A percentile compares a stretch with the other conserved stretches of the same genome.
Conservation (phyloP, 225 moss, liverwort and hornwort species). For the Pseudoscleropodium purum region DNA sequence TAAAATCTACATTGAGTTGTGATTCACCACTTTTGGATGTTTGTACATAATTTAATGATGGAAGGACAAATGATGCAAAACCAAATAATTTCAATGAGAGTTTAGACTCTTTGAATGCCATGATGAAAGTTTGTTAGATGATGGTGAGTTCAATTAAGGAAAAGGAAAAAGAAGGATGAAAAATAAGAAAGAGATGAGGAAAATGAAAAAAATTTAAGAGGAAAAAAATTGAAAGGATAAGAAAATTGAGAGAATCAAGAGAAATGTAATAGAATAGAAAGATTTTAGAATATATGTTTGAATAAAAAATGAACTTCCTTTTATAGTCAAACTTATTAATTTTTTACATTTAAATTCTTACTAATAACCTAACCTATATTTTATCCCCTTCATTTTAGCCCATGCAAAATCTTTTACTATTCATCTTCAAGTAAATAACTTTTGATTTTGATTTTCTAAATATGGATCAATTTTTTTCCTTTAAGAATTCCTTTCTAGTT, state of each 20-base stretch:
- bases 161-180: not conserved
- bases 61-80: not conserved
- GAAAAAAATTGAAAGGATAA: too few species aligned
- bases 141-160: not conserved
- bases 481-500: accelerated
- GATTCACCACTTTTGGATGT: not conserved
- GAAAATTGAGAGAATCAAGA: too few species aligned
- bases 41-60: too few species aligned
- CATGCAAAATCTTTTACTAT: not conserved
- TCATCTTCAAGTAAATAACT: accelerated
- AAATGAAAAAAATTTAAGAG: not conserved
- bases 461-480: too few species aligned
- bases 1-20: not conserved
- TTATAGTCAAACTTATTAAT: too few species aligned
- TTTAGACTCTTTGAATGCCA: not conserved
- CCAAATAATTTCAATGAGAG: too few species aligned
- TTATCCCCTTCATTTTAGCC: not conserved
- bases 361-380: not conserved
- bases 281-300: too few species aligned
- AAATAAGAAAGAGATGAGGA: not conserved
- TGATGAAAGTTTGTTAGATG: not conserved
- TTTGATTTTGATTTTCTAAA: not conserved
- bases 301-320: too few species aligned
- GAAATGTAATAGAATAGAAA: too few species aligned
- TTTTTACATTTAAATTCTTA: not conserved